phyloP scores from a whole-genome alignment of 2,329 filamentous ascomycete species.

The Fusarium equiseti region DNA sequence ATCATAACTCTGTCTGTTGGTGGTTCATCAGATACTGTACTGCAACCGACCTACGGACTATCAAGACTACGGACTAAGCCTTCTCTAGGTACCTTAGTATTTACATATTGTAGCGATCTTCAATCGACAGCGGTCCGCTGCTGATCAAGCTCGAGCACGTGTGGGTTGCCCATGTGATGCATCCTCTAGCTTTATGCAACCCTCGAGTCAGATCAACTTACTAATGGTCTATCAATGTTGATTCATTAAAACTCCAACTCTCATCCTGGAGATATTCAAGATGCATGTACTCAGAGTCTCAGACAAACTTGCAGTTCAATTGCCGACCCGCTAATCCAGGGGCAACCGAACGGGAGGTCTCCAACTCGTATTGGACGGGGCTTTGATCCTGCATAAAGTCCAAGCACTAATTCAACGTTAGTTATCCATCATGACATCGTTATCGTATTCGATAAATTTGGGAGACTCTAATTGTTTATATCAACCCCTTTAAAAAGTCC shows the following conservation, averaged over 20 bases:
- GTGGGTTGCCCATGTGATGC: slow-evolving; percentile 20
- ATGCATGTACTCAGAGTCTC: neutral
- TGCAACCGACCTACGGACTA: neutral
- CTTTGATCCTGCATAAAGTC: slow-evolving; percentile 34
- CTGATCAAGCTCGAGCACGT: slow-evolving; percentile 34
- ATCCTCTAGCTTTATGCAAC: neutral
- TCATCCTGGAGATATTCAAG: neutral
- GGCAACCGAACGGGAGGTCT: slow-evolving; percentile 15
- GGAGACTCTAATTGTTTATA: neutral
- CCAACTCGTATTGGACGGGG: slow-evolving; percentile 34
- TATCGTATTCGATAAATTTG: neutral
- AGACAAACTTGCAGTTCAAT: neutral
- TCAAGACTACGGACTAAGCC: neutral
- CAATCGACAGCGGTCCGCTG: slow-evolving; percentile 18
- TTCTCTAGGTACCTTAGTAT: neutral
- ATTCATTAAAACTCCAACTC: neutral
- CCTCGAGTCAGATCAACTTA: neutral
- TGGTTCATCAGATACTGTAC: neutral
- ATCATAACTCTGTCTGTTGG: slow-evolving; percentile 3
- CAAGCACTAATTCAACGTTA: slow-evolving; percentile 7
- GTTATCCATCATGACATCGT: slow-evolving; percentile 3
- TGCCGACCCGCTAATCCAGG: slow-evolving; percentile 34
- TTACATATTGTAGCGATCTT: slow-evolving; percentile 19
- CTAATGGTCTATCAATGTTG: neutral
- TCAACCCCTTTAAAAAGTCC: neutral